These are phyloP conservation scores for Scytalidium sp. DNA, from an alignment of 2,329 filamentous ascomycete genomes.

Conservation along the genomic window DNA sequence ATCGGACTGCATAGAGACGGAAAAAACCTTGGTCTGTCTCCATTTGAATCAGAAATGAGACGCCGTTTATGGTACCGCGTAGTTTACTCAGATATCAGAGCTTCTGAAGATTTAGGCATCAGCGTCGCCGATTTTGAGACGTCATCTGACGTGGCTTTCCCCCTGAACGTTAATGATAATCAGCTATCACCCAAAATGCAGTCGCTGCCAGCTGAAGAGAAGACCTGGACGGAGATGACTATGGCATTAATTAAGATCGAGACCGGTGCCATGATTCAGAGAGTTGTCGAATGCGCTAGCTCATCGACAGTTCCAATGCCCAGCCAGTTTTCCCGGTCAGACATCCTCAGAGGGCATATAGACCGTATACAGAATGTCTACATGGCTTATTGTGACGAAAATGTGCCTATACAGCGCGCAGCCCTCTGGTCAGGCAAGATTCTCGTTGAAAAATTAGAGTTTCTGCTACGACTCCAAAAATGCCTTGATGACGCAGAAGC, in stretches of 20 bases:
- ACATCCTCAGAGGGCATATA: slow-evolving; percentile 13
- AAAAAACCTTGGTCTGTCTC: slow-evolving; percentile 44
- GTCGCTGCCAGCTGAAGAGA: slow-evolving; percentile 5
- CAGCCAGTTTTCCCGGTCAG: background rate
- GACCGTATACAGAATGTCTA: slow-evolving; percentile 7
- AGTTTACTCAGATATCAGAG: slow-evolving; percentile 52
- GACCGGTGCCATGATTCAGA: slow-evolving; percentile 3
- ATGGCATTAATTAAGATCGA: slow-evolving; percentile 22
- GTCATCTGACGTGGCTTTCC: slow-evolving; percentile 52
- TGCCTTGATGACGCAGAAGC: background rate
- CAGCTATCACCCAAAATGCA: slow-evolving; percentile 33
- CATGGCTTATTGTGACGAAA: slow-evolving; percentile 7
- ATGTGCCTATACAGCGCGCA: slow-evolving; percentile 9
- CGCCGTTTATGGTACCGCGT: slow-evolving; percentile 55
- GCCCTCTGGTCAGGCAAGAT: background rate
- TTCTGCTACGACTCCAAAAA: slow-evolving; percentile 2
- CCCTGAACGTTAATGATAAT: slow-evolving; percentile 41
- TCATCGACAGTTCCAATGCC: background rate
- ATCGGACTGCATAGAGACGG: slow-evolving; percentile 56
- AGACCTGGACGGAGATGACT: slow-evolving; percentile 24
- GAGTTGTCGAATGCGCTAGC: background rate
- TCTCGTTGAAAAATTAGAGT: background rate
- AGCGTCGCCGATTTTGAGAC: slow-evolving; percentile 52
- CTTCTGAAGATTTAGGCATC: slow-evolving; percentile 57
- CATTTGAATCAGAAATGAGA: slow-evolving; percentile 56